phyloP scores from a whole-genome alignment of 2,329 filamentous ascomycete genomes.

The Colletotrichum kahawae region DNA sequence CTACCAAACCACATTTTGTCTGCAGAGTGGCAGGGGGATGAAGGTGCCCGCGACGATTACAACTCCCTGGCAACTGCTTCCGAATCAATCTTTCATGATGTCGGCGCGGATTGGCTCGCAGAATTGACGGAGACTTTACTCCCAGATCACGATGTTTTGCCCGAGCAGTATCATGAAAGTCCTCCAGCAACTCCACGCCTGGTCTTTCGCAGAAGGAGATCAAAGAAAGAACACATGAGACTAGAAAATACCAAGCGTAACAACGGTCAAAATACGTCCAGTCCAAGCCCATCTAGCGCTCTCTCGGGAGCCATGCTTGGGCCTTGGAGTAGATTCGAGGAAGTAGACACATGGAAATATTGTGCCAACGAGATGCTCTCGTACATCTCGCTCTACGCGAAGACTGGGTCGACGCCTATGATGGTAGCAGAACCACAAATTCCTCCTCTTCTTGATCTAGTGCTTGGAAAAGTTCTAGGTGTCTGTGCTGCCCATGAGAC shows the following conservation, averaged over 20 bases:
- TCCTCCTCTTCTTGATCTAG: background rate
- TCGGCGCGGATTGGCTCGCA: background rate
- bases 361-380: slow-evolving; percentile 9
- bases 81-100: background rate
- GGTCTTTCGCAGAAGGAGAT: background rate
- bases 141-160: background rate
- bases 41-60: background rate
- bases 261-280: background rate
- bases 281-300: background rate
- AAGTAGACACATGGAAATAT: background rate
- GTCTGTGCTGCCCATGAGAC: slow-evolving; percentile 1
- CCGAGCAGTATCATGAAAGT: background rate
- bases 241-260: background rate
- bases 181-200: background rate
- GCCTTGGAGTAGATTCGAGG: background rate
- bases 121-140: background rate
- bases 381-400: slow-evolving; percentile 1
- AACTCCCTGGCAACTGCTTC: background rate
- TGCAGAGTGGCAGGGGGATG: background rate
- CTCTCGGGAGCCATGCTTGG: background rate
- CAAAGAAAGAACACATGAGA: background rate
- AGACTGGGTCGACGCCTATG: background rate
- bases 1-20: background rate
- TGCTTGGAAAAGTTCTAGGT: background rate
- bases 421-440: too few relatives aligned